Evolutionary conservation across 2,329 filamentous ascomycete species (phyloP), one percentile per base, ranked within the genome.

Genomic region (Phialophora tarda): DNA sequence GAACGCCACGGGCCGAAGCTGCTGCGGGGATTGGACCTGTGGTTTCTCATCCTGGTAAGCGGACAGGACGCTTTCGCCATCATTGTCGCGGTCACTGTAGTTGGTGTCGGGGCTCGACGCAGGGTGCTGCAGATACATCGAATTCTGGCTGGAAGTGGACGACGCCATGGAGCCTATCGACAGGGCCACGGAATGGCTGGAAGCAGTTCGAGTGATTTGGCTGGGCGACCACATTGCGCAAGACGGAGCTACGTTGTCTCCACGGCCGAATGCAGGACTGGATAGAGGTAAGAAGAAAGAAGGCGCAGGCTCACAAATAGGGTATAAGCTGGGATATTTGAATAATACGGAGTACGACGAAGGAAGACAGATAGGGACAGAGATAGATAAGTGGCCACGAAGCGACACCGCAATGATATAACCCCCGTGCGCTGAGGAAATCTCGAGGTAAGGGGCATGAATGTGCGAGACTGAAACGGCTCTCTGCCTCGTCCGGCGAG

Each of bases 181-280:
- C 24, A 55, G 14, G 5, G 50, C 32, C n/a, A 56, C 32, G 21
- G 59, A 62, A 48, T 62, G 59, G 34, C 24, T 55, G 11, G 59
- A 62, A 12, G 23, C 12, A n/a, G 59, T 56, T 23, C 59, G 59
- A 4, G 50, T 62, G 34, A 62, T 55, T 41, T 34, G 59, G 32
- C 50, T 62, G 23, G 59, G 59, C 14, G 59, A 55, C 59, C 59
- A 62, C 59, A 62, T 62, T 28, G 6, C 56, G 11, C 8, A 30
- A 34, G 26, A 12, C 17, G 38, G 17, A n/a, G n/a, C 14, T 44
- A 44, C 8, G 1, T n/a, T n/a, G 14, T 44, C 38, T 44, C 38
- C 17, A n/a, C 38, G 1, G 38, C 4, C 17, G 38, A n/a, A 44
- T 44, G 5, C 38, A n/a, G 38, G 38, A 17, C 14, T 41, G 17